Percentiles rank a stretch among this genome's conserved stretches.
These are phyloP conservation scores for Rhytidhysteron rufulum DNA, from an alignment of 2,329 filamentous ascomycete species.

Conservation along the genomic window DNA sequence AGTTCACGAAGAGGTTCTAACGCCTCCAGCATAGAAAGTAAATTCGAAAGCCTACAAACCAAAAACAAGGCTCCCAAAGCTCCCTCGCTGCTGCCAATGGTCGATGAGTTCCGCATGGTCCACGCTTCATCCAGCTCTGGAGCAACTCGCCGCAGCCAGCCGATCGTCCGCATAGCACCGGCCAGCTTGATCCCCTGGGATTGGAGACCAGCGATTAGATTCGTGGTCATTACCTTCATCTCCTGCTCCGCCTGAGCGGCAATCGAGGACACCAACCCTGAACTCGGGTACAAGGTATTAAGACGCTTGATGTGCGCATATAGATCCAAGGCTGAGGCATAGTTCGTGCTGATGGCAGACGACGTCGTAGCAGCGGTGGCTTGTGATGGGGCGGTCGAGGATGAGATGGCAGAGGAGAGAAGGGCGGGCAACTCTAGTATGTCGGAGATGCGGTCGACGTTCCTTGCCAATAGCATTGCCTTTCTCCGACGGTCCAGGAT, in stretches of 20 bases:
- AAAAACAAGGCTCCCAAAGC: constrained; percentile 80
- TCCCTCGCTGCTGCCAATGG: constrained; percentile 50
- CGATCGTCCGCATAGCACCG: constrained; percentile 82
- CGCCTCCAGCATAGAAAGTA: constrained; percentile 75
- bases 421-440: constrained; percentile 86
- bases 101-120: constrained; percentile 21
- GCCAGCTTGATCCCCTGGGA: constrained; percentile 80
- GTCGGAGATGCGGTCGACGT: constrained; percentile 84
- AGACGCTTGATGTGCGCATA: constrained; percentile 90
- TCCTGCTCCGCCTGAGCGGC: constrained; percentile 75
- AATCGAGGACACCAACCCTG: constrained; percentile 69
- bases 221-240: constrained; percentile 83
- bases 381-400: constrained; percentile 50
- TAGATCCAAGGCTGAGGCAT: constrained; percentile 84
- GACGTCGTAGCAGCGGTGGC: constrained; percentile 32
- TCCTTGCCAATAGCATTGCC: constrained; percentile 76
- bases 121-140: constrained; percentile 65
- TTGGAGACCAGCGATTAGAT: constrained; percentile 74
- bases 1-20: constrained; percentile 81
- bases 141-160: constrained; percentile 82
- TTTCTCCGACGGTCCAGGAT: constrained; percentile 71
- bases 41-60: constrained; percentile 75
- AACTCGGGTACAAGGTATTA: constrained; percentile 76
- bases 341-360: constrained; percentile 57
- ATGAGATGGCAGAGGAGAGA: constrained; percentile 72